Conservation (phyloP, 2,329 filamentous ascomycete species). For the Alternaria consortialis region DNA sequence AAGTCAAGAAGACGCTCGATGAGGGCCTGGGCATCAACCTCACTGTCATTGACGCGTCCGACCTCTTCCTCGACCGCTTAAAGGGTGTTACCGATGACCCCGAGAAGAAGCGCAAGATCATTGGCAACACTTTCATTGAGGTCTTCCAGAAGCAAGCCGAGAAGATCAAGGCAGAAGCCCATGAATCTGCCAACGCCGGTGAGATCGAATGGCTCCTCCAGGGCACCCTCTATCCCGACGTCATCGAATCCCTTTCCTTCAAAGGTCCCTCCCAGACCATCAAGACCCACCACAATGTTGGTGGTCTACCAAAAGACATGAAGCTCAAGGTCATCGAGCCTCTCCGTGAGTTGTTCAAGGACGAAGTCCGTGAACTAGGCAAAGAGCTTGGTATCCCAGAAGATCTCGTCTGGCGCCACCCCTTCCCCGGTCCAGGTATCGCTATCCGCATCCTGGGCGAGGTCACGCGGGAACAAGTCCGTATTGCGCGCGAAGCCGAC, state of each 20-base stretch:
- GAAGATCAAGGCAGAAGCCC: conserved; percentile 75
- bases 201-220: conserved; percentile 88
- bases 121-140: conserved; percentile 82
- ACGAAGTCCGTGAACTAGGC: conserved; percentile 77
- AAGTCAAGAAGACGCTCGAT: conserved; percentile 81
- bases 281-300: conserved; percentile 79
- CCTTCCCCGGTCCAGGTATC: conserved; percentile 79
- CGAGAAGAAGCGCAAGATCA: conserved; percentile 90
- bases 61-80: conserved; percentile 80
- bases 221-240: conserved; percentile 82
- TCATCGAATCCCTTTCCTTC: conserved; percentile 76
- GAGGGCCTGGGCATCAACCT: conserved; percentile 89
- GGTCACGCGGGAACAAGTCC: conserved; percentile 79
- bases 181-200: conserved; percentile 72
- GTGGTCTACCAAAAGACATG: conserved; percentile 71
- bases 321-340: conserved; percentile 79
- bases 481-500: conserved; percentile 80
- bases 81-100: conserved; percentile 77
- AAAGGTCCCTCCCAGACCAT: conserved; percentile 76
- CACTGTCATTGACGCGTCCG: conserved; percentile 81
- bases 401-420: conserved; percentile 80
- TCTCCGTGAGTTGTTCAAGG: conserved; percentile 82
- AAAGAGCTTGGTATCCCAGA: conserved; percentile 74
- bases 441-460: conserved; percentile 85
- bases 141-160: conserved; percentile 83